Evolutionary conservation across 75 land plant genomes (phyloP), one percentile per base, ranked within the genome.

Genomic region (Selaginella moellendorffii): DNA sequence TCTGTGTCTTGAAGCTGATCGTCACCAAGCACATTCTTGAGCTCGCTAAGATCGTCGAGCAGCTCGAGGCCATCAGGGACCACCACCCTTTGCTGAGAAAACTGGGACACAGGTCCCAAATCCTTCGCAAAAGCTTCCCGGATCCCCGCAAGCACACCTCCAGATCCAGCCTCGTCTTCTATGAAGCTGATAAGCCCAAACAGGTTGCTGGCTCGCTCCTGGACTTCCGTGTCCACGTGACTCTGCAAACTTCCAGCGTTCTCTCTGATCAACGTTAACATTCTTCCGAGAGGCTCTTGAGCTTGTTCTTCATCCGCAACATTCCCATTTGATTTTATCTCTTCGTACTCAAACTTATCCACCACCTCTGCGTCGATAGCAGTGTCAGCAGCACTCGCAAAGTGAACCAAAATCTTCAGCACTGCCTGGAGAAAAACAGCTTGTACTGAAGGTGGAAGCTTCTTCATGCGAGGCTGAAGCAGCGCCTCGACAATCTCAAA

Each of bases 401-500:
- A 80, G 54, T 74, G 85, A 2, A 77, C 68, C 51, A 89, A 69
- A 31, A 88, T 82, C 74, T 93, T 93, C 51, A 93, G 77, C 0
- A 77, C 75, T 24, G 96, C 78, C 31, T 85, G 96, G 26, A 93
- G 64, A 71, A 85, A 93, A 51, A 93, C 79, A 66, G 90, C 96
- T 52, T 84, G 84, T 9, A 85, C 74, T 18, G 74, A 61, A 25
- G 81, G 65, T 30, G 96, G 85, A 54, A 93, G 70, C 28, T 83
- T 76, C 31, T 29, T 78, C 2, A 77, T 82, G 10, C 96, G 84
- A 18, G 98, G 98, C 56, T 93, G 98, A 58, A 93, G 68, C 22
- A 93, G 77, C 18, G 90, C 90, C 54, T 88, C 90, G 31, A 80
- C 63, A 5, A 93, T 74, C 66, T 85, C 90, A 71, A 74, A 63